These are phyloP conservation scores for Colletotrichum sp. DNA, from an alignment of 2,329 filamentous ascomycete genomes.

Conservation along the genomic window DNA sequence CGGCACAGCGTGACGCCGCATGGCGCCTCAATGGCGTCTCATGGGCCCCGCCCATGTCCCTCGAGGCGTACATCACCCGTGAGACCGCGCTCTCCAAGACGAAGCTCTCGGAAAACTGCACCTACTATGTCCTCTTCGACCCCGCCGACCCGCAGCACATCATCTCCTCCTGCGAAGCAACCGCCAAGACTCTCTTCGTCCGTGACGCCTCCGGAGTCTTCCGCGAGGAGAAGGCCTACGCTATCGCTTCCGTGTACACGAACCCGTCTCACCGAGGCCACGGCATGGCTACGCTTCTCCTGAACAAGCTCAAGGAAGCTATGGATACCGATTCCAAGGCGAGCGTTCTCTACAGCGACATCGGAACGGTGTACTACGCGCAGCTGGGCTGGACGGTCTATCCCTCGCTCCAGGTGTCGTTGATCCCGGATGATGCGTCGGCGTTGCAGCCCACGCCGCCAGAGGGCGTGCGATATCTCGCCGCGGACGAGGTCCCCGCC, in stretches of 20 bases:
- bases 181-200: constrained; percentile 27
- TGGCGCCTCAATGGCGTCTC: constrained; percentile 34
- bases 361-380: constrained; percentile 34
- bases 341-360: constrained; percentile 40
- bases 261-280: constrained; percentile 33
- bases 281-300: constrained; percentile 40
- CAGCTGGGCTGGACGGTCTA: constrained; percentile 38
- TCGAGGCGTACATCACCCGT: constrained; percentile 31
- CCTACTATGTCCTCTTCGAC: constrained; percentile 35
- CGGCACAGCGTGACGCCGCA: constrained; percentile 30
- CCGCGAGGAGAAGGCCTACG: constrained; percentile 30
- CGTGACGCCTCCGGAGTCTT: constrained; percentile 25
- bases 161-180: constrained; percentile 36
- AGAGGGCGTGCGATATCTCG: constrained; percentile 26
- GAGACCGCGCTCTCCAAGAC: constrained; percentile 30
- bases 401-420: constrained; percentile 34
- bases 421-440: constrained; percentile 29
- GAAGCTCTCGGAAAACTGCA: constrained; percentile 28
- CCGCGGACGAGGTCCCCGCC: constrained; percentile 23
- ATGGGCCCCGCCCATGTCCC: constrained; percentile 33
- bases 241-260: constrained; percentile 40
- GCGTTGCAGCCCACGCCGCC: constrained; percentile 12
- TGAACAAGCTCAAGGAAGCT: constrained; percentile 34
- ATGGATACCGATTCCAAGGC: constrained; percentile 37
- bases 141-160: constrained; percentile 30